Conservation (phyloP, 345 rosid species). For the Melaleuca quinquenervia region DNA sequence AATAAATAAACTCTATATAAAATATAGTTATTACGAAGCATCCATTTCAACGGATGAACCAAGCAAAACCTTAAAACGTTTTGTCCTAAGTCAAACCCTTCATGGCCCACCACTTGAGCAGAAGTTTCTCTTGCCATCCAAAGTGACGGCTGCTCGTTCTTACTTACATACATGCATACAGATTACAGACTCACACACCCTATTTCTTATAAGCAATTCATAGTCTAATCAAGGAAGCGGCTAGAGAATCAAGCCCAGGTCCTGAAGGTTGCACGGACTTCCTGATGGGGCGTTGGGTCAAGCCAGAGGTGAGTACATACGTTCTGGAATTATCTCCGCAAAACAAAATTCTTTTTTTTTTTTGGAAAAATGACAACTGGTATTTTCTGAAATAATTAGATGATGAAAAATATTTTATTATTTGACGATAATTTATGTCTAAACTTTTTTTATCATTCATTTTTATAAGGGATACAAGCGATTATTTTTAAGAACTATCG, state of each 20-base stretch:
- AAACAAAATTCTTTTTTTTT: neutral
- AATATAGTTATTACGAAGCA: too few relatives aligned
- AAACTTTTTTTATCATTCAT: neutral
- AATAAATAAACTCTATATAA: too few relatives aligned
- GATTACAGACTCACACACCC: neutral
- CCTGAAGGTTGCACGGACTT: neutral
- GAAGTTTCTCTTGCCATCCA: neutral
- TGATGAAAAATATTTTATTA: neutral
- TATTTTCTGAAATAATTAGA: neutral
- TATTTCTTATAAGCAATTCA: neutral
- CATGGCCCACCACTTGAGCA: neutral
- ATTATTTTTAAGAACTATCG: neutral
- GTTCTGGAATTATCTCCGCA: neutral
- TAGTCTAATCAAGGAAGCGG: neutral
- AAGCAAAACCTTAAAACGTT: slow-evolving; percentile 5
- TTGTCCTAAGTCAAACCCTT: neutral
- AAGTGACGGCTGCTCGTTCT: neutral
- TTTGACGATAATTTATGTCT: neutral
- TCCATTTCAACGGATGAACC: neutral
- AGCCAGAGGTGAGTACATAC: slow-evolving; percentile 39
- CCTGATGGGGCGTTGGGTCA: slow-evolving; percentile 64
- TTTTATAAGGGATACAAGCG: neutral
- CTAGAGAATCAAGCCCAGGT: neutral
- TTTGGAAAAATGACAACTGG: too few relatives aligned
- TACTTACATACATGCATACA: too few relatives aligned